These are phyloP conservation scores for Hypoxylon trugodes DNA, from an alignment of 495 filamentous ascomycete species.

Conservation along the genomic window DNA sequence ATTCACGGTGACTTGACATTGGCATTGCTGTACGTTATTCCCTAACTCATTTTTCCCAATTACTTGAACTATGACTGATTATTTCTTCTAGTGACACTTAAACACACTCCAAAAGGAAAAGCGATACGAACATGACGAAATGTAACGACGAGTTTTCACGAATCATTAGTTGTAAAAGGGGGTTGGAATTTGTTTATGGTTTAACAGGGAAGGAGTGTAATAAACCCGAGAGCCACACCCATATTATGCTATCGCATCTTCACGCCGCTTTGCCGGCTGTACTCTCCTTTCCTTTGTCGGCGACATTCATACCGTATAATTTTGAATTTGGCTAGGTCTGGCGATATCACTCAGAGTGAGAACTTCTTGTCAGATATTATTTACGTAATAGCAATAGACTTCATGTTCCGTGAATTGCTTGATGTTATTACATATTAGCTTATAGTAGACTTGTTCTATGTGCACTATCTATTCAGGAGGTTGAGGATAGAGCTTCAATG, in stretches of 20 bases:
- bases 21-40: constrained; percentile 72
- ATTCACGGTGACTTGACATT: constrained; percentile 86
- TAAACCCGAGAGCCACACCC: too few species aligned
- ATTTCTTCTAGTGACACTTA: constrained; percentile 28
- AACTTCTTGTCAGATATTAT: neutral
- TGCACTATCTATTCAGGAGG: too few species aligned
- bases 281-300: neutral
- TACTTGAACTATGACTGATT: neutral
- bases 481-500: too few species aligned
- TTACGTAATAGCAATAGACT: neutral
- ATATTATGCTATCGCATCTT: too few species aligned
- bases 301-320: neutral
- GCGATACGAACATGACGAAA: constrained; percentile 18
- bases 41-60: neutral
- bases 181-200: neutral
- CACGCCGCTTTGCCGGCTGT: too few species aligned
- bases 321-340: neutral
- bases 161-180: neutral
- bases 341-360: neutral
- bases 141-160: constrained; percentile 2
- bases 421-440: too few species aligned
- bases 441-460: too few species aligned
- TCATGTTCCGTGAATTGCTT: too few species aligned
- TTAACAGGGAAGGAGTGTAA: neutral
- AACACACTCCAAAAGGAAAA: neutral